Conservation (phyloP, 2,329 filamentous ascomycete genomes). For the Aspergillus novofumigatus region DNA sequence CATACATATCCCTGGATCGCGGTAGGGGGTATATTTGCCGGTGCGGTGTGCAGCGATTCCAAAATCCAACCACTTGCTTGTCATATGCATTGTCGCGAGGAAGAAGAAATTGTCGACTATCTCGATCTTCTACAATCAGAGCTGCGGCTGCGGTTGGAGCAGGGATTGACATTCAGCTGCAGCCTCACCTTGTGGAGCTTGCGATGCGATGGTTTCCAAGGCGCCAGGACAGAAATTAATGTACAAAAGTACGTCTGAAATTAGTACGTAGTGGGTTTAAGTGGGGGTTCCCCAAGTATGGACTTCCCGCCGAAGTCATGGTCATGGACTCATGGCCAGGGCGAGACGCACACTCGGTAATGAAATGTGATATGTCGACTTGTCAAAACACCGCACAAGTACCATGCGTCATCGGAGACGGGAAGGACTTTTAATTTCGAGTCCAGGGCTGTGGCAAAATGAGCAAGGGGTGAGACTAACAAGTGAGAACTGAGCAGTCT, state of each 20-base stretch:
- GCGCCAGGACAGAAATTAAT: neutral
- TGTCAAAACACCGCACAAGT: constrained; percentile 15
- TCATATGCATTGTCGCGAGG: neutral
- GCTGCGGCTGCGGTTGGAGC: neutral
- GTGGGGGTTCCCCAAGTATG: neutral
- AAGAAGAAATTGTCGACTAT: neutral
- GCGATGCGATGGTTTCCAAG: neutral
- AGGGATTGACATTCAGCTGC: neutral
- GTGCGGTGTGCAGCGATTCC: neutral
- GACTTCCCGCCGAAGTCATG: neutral
- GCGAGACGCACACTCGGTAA: neutral
- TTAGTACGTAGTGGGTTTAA: neutral
- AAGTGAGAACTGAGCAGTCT: constrained; percentile 6
- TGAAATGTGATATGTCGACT: constrained; percentile 4
- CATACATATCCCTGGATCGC: neutral
- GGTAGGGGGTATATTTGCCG: neutral
- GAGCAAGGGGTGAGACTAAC: constrained; percentile 7
- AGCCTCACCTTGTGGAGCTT: neutral
- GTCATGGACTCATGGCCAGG: neutral
- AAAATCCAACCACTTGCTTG: neutral
- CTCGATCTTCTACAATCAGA: neutral
- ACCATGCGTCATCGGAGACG: constrained; percentile 8
- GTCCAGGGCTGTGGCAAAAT: constrained; percentile 5
- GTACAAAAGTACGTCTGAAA: neutral
- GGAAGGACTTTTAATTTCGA: constrained; percentile 1